Evolutionary conservation across 768 basidiomycete species (phyloP).

Genomic region (Lentinula guzmanii): DNA sequence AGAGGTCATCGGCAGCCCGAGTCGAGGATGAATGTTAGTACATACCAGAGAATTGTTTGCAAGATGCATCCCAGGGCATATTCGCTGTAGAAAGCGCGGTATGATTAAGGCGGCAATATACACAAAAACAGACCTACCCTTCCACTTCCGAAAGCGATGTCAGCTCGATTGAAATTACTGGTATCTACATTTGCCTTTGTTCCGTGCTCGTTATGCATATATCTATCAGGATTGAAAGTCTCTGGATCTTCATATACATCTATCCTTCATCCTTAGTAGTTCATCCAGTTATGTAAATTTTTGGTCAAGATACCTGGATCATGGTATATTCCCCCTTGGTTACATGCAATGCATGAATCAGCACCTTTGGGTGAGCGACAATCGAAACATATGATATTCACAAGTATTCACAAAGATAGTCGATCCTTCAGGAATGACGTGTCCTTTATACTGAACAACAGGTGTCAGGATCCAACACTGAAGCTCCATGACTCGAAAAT

Average conservation of each 20-base stretch:
- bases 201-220: constrained; percentile 8
- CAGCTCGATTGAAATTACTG: constrained; percentile 7
- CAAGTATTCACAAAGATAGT: constrained; percentile 15
- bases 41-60: constrained; percentile 14
- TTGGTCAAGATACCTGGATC: constrained; percentile 6
- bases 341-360: background rate
- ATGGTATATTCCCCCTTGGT: constrained; percentile 13
- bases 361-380: too few relatives aligned
- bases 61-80: constrained; percentile 15
- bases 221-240: constrained; percentile 13
- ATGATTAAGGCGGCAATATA: too few relatives aligned
- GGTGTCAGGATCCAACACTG: background rate
- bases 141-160: constrained; percentile 13
- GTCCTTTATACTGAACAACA: constrained; percentile 3
- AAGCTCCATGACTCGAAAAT: background rate
- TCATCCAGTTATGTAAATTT: background rate
- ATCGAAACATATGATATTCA: background rate
- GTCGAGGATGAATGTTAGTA: background rate
- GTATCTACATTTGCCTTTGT: constrained; percentile 10
- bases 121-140: constrained; percentile 9
- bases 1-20: too few relatives aligned
- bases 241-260: constrained; percentile 14
- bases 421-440: constrained; percentile 11
- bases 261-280: background rate
- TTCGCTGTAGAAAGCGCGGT: constrained; percentile 6